A percentile compares a stretch with the other conserved stretches of the same genome.
Evolutionary conservation across 352 stramenopile species (phyloP).

Genomic region (Globisporangium solare): DNA sequence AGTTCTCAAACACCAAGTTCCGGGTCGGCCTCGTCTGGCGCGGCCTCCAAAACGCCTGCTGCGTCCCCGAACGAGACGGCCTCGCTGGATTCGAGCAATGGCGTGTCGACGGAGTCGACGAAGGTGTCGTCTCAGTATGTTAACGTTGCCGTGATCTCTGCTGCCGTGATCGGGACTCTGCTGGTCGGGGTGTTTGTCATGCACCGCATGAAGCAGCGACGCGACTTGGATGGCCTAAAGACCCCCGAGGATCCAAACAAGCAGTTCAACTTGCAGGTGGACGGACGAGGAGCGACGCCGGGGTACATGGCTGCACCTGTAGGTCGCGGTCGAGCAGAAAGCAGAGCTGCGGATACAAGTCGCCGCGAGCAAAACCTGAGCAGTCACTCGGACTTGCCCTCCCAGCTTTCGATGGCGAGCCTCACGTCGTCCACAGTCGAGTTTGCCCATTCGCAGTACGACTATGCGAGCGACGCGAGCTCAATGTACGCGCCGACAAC

Average conservation of each 20-base stretch:
- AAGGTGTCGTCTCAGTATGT: constrained; percentile 24
- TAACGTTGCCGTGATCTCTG: constrained; percentile 45
- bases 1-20: background rate
- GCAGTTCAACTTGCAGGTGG: constrained; percentile 21
- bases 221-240: constrained; percentile 19
- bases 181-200: constrained; percentile 49
- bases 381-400: constrained; percentile 20
- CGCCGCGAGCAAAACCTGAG: background rate
- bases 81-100: constrained; percentile 1
- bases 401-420: constrained; percentile 18
- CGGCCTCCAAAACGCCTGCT: background rate
- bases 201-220: constrained; percentile 27
- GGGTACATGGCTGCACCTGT: background rate
- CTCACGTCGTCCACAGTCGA: constrained; percentile 22
- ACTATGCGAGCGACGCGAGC: constrained; percentile 14
- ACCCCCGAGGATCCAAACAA: constrained; percentile 24
- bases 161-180: constrained; percentile 30
- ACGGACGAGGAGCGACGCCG: constrained; percentile 8
- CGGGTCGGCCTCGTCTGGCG: background rate
- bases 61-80: background rate
- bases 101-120: background rate
- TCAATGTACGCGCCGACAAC: constrained; percentile 3
- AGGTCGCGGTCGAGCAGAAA: background rate
- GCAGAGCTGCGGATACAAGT: background rate
- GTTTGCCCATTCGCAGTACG: constrained; percentile 33